Evolutionary conservation across 2,329 filamentous ascomycete genomes (phyloP).

Genomic region (Paramyrothecium sp.): DNA sequence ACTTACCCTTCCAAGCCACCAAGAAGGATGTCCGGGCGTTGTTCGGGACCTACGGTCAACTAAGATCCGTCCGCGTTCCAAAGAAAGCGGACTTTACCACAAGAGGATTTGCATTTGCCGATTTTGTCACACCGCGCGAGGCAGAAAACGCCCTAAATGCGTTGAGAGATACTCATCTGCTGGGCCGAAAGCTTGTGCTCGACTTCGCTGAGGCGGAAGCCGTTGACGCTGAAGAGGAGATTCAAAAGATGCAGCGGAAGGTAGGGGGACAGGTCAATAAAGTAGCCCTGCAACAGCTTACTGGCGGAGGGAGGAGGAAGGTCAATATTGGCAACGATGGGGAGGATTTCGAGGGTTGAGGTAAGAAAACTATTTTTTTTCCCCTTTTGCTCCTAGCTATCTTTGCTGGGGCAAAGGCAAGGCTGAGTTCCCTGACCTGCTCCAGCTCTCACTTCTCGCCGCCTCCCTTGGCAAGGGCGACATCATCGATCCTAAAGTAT

Average conservation of each 20-base stretch:
- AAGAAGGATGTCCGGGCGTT: slow-evolving; percentile 89
- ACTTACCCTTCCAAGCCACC: slow-evolving; percentile 90
- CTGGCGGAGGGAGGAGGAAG: slow-evolving; percentile 78
- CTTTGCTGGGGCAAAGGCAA: slow-evolving; percentile 6
- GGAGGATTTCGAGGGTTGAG: slow-evolving; percentile 47
- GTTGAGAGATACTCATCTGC: slow-evolving; percentile 86
- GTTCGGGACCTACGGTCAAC: slow-evolving; percentile 86
- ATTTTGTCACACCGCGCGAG: slow-evolving; percentile 89
- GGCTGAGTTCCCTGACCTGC: slow-evolving; percentile 4
- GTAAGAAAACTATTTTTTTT: slow-evolving; percentile 16
- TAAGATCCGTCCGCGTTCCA: slow-evolving; percentile 88
- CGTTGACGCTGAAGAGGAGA: slow-evolving; percentile 91
- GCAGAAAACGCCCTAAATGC: slow-evolving; percentile 88
- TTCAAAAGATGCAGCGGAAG: slow-evolving; percentile 96
- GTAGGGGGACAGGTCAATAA: slow-evolving; percentile 87
- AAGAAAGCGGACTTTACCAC: slow-evolving; percentile 90
- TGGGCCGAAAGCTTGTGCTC: slow-evolving; percentile 84
- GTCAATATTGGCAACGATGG: slow-evolving; percentile 79
- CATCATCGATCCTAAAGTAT: neutral
- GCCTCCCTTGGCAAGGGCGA: slow-evolving; percentile 24
- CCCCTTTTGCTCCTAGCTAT: slow-evolving; percentile 1
- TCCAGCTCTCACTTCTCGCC: slow-evolving; percentile 8
- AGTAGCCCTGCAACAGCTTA: slow-evolving; percentile 85
- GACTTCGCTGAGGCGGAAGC: slow-evolving; percentile 89
- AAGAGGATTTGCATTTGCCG: slow-evolving; percentile 94